Evolutionary conservation across 148 eudicot species (phyloP).

Genomic region (Spergularia marina): DNA sequence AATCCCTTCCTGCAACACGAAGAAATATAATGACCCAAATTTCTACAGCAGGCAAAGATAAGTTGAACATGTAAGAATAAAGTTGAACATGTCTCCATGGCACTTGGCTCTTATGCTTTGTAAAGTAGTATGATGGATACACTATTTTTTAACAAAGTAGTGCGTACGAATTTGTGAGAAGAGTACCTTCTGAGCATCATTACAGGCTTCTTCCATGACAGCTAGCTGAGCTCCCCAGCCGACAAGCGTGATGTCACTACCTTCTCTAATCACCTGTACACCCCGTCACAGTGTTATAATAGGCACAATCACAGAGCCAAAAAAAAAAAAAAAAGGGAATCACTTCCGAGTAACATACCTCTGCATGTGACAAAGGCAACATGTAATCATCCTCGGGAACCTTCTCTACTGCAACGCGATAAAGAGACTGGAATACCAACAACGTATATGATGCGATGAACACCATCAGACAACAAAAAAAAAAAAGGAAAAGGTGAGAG

Average conservation of each 20-base stretch:
- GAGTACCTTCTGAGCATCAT: conserved; percentile 83
- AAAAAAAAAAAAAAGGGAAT: background rate
- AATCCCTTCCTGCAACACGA: conserved; percentile 74
- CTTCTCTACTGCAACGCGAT: conserved; percentile 92
- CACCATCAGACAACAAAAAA: background rate
- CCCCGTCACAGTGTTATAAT: background rate
- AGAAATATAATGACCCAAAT: background rate
- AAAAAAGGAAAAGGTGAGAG: conserved; percentile 2
- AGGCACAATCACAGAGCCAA: background rate
- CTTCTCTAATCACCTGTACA: conserved; percentile 77
- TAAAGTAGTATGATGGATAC: background rate
- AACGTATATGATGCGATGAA: background rate
- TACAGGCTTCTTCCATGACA: conserved; percentile 86
- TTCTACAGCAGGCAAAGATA: background rate
- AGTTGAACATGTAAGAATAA: background rate
- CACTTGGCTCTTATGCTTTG: background rate
- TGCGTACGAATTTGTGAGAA: background rate
- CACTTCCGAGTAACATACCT: conserved; percentile 43
- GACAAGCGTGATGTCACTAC: conserved; percentile 87
- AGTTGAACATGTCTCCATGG: background rate
- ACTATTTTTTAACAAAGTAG: background rate
- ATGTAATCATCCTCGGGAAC: conserved; percentile 91
- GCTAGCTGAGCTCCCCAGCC: conserved; percentile 98
- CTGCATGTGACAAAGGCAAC: conserved; percentile 90
- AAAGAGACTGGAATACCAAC: conserved; percentile 64